phyloP scores from a whole-genome alignment of 306 rosid genomes.

The Betula pendula region DNA sequence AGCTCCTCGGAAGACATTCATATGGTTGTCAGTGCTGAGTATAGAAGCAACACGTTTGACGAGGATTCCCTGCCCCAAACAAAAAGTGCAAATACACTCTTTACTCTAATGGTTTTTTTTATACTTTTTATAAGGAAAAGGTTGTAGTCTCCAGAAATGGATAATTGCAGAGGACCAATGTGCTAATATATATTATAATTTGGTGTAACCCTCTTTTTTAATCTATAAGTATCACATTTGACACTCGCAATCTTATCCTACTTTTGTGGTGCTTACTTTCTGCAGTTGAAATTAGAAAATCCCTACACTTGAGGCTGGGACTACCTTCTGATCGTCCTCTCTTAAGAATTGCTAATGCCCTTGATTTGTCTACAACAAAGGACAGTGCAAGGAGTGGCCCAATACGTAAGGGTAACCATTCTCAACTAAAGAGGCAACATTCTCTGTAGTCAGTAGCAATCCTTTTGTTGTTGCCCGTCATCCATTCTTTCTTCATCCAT shows the following conservation, averaged over 20 bases:
- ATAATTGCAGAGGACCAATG: not conserved
- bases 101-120: not conserved
- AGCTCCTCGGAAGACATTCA: not conserved
- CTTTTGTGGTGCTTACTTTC: conserved; percentile 24
- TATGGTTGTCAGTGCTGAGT: not conserved
- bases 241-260: not conserved
- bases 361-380: conserved; percentile 54
- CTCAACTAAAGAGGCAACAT: conserved; percentile 10
- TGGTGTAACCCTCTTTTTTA: not conserved
- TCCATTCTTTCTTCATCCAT: not conserved
- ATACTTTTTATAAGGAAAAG: not conserved
- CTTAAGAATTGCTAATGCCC: conserved; percentile 80
- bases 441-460: conserved; percentile 19
- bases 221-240: not conserved
- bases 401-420: conserved; percentile 58
- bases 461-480: conserved; percentile 14
- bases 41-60: not conserved
- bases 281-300: conserved; percentile 84
- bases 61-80: not conserved
- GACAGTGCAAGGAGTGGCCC: conserved; percentile 38
- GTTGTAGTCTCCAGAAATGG: not conserved
- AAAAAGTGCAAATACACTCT: not conserved
- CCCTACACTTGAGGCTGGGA: conserved; percentile 83
- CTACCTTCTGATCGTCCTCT: conserved; percentile 90
- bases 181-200: conserved; percentile 6